Conservation (phyloP, 768 basidiomycete genomes). For the Clitopilus passeckerianus region DNA sequence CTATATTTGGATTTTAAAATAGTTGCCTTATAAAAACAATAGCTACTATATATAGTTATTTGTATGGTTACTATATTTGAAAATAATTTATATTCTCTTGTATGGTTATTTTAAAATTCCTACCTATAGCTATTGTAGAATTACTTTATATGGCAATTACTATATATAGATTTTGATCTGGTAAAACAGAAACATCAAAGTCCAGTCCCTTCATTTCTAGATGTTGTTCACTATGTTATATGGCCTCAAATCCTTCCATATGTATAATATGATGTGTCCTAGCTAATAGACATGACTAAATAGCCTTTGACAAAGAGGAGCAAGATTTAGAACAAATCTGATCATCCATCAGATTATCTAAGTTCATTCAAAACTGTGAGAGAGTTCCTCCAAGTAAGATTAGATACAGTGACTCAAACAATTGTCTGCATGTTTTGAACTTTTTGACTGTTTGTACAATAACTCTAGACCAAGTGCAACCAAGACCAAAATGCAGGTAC, state of each 20-base stretch:
- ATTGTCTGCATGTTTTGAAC: background rate
- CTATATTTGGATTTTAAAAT: too few species aligned
- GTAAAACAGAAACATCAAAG: background rate
- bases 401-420: too few species aligned
- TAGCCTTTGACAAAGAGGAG: too few species aligned
- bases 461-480: background rate
- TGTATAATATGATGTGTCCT: background rate
- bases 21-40: too few species aligned
- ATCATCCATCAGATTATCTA: too few species aligned
- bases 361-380: too few species aligned
- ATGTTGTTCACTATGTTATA: background rate
- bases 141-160: background rate
- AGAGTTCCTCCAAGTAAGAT: too few species aligned
- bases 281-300: too few species aligned
- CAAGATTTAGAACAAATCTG: too few species aligned
- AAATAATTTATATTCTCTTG: too few species aligned
- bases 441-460: background rate
- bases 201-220: background rate
- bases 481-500: background rate
- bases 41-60: too few species aligned
- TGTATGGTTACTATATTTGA: too few species aligned
- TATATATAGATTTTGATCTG: background rate
- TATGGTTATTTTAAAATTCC: background rate
- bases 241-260: background rate
- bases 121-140: background rate